Evolutionary conservation across 208 protist species (phyloP).

Genomic region (Blastocrithidia nonstop): DNA sequence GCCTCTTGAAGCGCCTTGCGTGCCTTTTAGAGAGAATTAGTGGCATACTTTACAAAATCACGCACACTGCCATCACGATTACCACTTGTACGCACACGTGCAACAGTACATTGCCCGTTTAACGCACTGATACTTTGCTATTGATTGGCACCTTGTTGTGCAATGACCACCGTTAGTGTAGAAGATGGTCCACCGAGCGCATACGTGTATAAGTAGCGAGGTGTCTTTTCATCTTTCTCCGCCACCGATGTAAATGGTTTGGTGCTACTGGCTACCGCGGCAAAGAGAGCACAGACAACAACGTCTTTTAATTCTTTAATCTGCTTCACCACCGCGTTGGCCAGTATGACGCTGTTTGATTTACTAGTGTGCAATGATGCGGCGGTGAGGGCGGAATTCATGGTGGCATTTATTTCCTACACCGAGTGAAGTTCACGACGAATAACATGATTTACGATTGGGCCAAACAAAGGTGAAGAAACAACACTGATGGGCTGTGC

Average conservation of each 20-base stretch:
- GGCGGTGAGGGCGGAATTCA: conserved; percentile 14
- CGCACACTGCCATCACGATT: conserved; percentile 34
- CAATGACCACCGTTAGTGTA: conserved; percentile 16
- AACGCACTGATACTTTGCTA: conserved; percentile 12
- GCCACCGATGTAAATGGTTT: conserved; percentile 13
- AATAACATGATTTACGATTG: conserved; percentile 12
- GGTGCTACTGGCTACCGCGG: conserved; percentile 15
- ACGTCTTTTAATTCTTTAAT: conserved; percentile 21
- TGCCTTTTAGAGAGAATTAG: conserved; percentile 8
- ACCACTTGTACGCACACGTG: conserved; percentile 12
- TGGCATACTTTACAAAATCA: conserved; percentile 20
- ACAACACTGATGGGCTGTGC: no score
- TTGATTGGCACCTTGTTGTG: conserved; percentile 9
- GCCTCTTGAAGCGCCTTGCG: conserved; percentile 10
- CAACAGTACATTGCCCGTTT: conserved; percentile 16
- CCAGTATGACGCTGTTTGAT: conserved; percentile 18
- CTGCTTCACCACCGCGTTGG: conserved; percentile 35
- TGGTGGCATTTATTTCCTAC: no score
- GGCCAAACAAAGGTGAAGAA: conserved; percentile 30
- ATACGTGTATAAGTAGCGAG: conserved; percentile 29
- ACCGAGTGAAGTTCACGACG: no score
- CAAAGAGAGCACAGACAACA: conserved; percentile 25
- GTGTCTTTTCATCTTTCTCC: conserved; percentile 11
- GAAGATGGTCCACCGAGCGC: conserved; percentile 27
- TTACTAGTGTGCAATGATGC: conserved; percentile 9